A percentile compares a stretch with the other conserved stretches of the same genome.
phyloP scores from a whole-genome alignment of 345 rosid genomes.

The Hibiscus syriacus region DNA sequence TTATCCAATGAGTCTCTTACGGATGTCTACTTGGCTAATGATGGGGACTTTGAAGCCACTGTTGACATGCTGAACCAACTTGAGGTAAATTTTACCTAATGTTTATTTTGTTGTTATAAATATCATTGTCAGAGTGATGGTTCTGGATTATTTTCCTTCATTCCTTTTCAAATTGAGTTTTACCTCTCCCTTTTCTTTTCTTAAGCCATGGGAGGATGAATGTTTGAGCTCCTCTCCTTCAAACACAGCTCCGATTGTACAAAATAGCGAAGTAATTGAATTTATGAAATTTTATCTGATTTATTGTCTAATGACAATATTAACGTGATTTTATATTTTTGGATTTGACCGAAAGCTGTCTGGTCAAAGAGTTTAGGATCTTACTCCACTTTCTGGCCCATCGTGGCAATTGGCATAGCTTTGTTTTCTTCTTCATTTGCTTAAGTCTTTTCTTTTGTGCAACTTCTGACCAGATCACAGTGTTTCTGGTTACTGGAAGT shows the following conservation, averaged over 20 bases:
- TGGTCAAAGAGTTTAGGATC: not conserved
- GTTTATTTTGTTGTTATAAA: not conserved
- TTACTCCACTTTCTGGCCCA: not conserved
- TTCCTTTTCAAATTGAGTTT: not conserved
- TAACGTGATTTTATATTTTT: not conserved
- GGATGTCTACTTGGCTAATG: constrained; percentile 71
- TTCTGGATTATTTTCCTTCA: not conserved
- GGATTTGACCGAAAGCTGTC: not conserved
- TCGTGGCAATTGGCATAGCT: not conserved
- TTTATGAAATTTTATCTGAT: not conserved
- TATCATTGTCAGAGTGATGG: not conserved
- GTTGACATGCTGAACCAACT: constrained; percentile 80
- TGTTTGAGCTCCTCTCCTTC: constrained; percentile 4
- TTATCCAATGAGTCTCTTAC: constrained; percentile 65
- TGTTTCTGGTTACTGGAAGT: not conserved
- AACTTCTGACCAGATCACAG: not conserved
- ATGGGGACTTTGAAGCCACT: constrained; percentile 63
- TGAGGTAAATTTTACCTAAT: constrained; percentile 42
- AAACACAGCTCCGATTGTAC: not conserved
- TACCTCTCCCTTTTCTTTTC: not conserved
- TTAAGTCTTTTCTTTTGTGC: not conserved
- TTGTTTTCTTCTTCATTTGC: not conserved
- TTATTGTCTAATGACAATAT: not conserved
- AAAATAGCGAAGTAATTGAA: constrained; percentile 5
- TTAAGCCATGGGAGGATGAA: constrained; percentile 8